phyloP scores from a whole-genome alignment of 2,329 filamentous ascomycete genomes.

The Pseudogymnoascus sp. region DNA sequence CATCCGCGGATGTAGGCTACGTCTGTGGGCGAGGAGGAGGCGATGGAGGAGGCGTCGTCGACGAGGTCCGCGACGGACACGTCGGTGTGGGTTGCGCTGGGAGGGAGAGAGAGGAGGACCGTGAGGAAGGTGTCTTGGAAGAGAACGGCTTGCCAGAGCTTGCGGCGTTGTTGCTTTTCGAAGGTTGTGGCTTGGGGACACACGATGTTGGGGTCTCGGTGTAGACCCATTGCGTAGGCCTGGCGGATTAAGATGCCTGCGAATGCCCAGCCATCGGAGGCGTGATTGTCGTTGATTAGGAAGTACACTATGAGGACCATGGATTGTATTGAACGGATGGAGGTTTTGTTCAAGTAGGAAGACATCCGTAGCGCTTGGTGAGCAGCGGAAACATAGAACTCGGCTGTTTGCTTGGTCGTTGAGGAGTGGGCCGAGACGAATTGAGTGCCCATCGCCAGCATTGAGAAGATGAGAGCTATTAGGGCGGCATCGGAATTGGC shows the following conservation, averaged over 20 bases:
- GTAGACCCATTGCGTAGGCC: slow-evolving; percentile 73
- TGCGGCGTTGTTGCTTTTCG: slow-evolving; percentile 71
- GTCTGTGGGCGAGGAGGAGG: slow-evolving; percentile 55
- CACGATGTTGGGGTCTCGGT: slow-evolving; percentile 70
- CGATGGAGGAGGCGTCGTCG: slow-evolving; percentile 52
- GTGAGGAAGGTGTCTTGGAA: slow-evolving; percentile 77
- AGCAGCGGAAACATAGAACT: slow-evolving; percentile 73
- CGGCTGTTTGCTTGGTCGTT: slow-evolving; percentile 65
- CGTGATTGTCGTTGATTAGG: slow-evolving; percentile 78
- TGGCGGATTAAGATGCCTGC: slow-evolving; percentile 70
- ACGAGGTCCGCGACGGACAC: slow-evolving; percentile 66
- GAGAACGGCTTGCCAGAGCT: slow-evolving; percentile 74
- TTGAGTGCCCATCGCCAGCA: slow-evolving; percentile 71
- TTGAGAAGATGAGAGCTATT: slow-evolving; percentile 65
- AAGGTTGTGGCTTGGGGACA: slow-evolving; percentile 58
- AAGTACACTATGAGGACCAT: slow-evolving; percentile 82
- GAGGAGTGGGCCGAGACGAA: slow-evolving; percentile 55
- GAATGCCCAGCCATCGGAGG: slow-evolving; percentile 76
- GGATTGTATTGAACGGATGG: slow-evolving; percentile 64
- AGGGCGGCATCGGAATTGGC: slow-evolving; percentile 57
- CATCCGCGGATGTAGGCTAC: slow-evolving; percentile 63
- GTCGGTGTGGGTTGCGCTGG: slow-evolving; percentile 71
- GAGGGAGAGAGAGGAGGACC: slow-evolving; percentile 68
- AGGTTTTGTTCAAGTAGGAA: slow-evolving; percentile 69
- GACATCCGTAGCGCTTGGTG: slow-evolving; percentile 70